These are phyloP conservation scores for Bolboschoenoplectus hybrid DNA, from an alignment of 202 grass and related monocot genomes.

Conservation along the genomic window DNA sequence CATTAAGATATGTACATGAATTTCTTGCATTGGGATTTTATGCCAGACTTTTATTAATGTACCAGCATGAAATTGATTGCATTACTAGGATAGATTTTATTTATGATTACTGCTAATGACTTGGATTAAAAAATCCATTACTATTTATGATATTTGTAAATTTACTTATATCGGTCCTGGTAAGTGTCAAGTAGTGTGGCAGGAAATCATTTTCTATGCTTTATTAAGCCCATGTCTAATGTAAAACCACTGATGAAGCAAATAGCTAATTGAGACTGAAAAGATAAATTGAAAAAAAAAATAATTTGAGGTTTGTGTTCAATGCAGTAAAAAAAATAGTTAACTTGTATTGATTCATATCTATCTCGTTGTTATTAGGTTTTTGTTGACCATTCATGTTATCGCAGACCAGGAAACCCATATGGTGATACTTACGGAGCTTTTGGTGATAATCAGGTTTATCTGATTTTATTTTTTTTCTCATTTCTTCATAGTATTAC, in stretches of 20 bases:
- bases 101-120: neutral
- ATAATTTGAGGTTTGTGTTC: neutral
- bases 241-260: neutral
- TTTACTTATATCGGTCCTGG: neutral
- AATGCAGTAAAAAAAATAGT: neutral
- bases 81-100: neutral
- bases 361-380: conserved; percentile 50
- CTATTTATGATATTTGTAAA: neutral
- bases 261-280: neutral
- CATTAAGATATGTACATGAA: neutral
- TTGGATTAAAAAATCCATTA: neutral
- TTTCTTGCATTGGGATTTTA: neutral
- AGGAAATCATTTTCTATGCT: neutral
- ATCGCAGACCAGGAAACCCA: conserved; percentile 86
- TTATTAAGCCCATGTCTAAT: conserved; percentile 14
- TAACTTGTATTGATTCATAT: conserved; percentile 11
- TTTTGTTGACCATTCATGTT: conserved; percentile 88
- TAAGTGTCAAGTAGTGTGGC: neutral
- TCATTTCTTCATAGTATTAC: conserved; percentile 9
- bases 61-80: neutral
- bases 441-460: conserved; percentile 95
- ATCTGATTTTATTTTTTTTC: conserved; percentile 31
- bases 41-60: neutral
- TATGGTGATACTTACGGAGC: conserved; percentile 89
- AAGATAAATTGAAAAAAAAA: neutral